A percentile compares a stretch with the other conserved stretches of the same genome.
phyloP scores from a whole-genome alignment of 2,329 filamentous ascomycete genomes.

The Penicillium griseofulvum region DNA sequence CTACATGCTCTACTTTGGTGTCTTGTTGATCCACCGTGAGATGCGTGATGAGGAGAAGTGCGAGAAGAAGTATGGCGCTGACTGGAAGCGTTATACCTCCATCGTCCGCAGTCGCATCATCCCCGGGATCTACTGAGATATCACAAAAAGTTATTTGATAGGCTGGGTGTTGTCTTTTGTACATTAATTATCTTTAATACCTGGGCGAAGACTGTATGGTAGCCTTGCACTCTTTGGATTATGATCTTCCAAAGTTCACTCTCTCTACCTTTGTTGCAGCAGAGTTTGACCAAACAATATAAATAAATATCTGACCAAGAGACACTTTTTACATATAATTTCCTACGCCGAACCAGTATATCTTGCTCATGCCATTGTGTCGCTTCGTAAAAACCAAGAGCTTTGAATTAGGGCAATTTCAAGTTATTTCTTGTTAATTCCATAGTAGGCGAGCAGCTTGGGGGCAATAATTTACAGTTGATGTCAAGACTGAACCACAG shows the following conservation, averaged over 20 bases:
- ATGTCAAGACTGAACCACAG: neutral
- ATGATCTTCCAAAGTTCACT: neutral
- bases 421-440: neutral
- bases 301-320: neutral
- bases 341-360: neutral
- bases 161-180: neutral
- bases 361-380: neutral
- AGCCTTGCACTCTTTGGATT: neutral
- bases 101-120: constrained; percentile 79
- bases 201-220: neutral
- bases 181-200: neutral
- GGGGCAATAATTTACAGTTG: too few species aligned
- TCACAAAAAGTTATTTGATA: neutral
- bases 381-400: neutral
- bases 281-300: neutral
- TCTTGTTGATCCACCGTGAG: constrained; percentile 83
- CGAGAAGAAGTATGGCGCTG: constrained; percentile 81
- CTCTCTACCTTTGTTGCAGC: too few species aligned
- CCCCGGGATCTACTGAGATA: constrained; percentile 71
- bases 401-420: neutral
- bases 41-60: constrained; percentile 89
- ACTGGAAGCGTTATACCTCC: constrained; percentile 87
- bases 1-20: constrained; percentile 86
- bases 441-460: too few species aligned
- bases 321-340: too few species aligned